Base-by-base conservation (phyloP, 192 early-diverging fungal species). In the Phlyctochytrium arcticum region DNA sequence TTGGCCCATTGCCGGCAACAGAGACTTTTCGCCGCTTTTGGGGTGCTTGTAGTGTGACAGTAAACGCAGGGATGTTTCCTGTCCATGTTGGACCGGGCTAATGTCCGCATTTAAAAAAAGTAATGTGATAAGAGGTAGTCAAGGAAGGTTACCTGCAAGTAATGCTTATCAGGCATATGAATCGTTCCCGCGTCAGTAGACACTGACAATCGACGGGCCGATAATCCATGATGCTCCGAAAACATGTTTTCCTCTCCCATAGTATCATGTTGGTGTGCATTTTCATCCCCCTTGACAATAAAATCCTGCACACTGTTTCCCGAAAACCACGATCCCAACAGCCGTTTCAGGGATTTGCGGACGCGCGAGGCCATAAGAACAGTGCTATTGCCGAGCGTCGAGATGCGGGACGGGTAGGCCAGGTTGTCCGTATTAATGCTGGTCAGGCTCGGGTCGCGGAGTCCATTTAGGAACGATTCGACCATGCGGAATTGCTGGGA, bases 261-360 rank as follows among this genome's bases (percentile, higher is more conserved):
- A 32, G 10, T 27, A 27, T 24, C 54, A 9, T 42, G 27, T n/a
- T 33, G 8, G 27, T 34, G 5, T 8, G 6, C 27, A 33, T 8
- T 56, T 27, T 56, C 54, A 33, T 51, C 34, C 48, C 26, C 55
- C 15, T 53, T 30, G 29, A 59, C 31, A 59, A 67, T 67, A 27
- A 67, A 67, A 35, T 67, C 65, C 24, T 67, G 54, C 7, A 67
- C 65, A 39, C 65, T 67, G 27, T 67, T 46, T 7, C 58, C 58
- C 21, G 39, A 39, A 33, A 67, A 67, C 65, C 65, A 67, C 15
- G 23, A 36, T 9, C 33, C 35, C 46, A 55, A 49, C 9, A 59
- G 39, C 37, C 47, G 8, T 35, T 36, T 46, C 42, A 67, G 31
- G n/a, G 54, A 15, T 31, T 57, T 67, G 8, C 48, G 55, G 15